A percentile compares a stretch with the other conserved stretches of the same genome.
phyloP scores from a whole-genome alignment of 2,329 filamentous ascomycete genomes.

The Scedosporium boydii region DNA sequence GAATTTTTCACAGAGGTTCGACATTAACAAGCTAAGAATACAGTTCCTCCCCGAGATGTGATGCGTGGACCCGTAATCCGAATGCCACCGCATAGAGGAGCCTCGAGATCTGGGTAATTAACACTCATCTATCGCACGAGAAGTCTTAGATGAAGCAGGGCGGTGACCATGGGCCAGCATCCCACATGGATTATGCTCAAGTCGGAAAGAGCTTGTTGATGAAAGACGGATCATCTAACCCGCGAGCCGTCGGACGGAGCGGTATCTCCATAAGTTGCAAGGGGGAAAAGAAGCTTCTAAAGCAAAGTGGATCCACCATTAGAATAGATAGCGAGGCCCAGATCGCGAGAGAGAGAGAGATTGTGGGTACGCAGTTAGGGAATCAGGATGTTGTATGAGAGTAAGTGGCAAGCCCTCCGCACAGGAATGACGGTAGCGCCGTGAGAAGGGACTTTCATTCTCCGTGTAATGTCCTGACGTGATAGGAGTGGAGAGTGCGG shows the following conservation, averaged over 20 bases:
- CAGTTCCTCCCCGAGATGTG: neutral
- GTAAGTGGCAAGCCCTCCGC: neutral
- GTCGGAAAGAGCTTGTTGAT: neutral
- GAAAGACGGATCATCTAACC: constrained; percentile 3
- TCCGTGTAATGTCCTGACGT: neutral
- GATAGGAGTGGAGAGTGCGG: neutral
- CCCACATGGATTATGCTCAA: neutral
- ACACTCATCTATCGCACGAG: neutral
- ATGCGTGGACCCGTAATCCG: neutral
- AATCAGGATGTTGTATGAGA: neutral
- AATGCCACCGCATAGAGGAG: neutral
- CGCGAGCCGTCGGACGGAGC: constrained; percentile 3
- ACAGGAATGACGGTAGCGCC: neutral
- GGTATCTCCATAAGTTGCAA: constrained; percentile 2
- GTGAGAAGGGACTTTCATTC: neutral
- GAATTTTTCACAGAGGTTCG: neutral
- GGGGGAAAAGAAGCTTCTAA: neutral
- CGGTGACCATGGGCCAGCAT: neutral
- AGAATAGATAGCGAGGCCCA: neutral
- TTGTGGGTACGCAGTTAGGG: neutral
- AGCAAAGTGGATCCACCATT: neutral
- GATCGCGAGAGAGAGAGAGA: neutral
- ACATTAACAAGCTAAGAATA: constrained; percentile 2
- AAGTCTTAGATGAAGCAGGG: neutral
- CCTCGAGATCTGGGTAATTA: neutral